Conservation (phyloP, 768 basidiomycete species). For the Exidia glandulosa region DNA sequence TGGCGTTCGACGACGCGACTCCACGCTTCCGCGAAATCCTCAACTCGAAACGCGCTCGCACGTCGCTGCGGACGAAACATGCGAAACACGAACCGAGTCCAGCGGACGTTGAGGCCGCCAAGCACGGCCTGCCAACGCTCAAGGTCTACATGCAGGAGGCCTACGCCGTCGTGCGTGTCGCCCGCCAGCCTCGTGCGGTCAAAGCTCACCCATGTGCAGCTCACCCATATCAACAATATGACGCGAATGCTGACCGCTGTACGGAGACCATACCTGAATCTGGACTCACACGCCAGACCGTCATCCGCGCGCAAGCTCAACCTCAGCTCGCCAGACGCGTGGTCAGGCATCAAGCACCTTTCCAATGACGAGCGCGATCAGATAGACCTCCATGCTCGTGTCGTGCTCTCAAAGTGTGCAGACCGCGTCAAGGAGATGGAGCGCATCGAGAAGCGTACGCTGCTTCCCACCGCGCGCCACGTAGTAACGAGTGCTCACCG, state of each 20-base stretch:
- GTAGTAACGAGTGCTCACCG: conserved; percentile 7
- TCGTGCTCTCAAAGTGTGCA: conserved; percentile 76
- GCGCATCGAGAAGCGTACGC: conserved; percentile 75
- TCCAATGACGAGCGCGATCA: conserved; percentile 90
- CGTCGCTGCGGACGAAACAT: conserved; percentile 13
- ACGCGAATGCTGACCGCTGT: conserved; percentile 63
- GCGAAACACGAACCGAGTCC: background rate
- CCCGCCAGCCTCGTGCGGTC: conserved; percentile 8
- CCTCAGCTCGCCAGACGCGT: conserved; percentile 35
- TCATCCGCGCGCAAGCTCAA: conserved; percentile 46
- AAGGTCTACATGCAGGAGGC: conserved; percentile 69
- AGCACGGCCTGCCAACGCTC: conserved; percentile 19
- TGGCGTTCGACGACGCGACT: conserved; percentile 54
- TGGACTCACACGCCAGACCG: conserved; percentile 49
- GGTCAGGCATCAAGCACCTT: conserved; percentile 58
- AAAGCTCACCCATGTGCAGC: conserved; percentile 26
- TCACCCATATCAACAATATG: conserved; percentile 62
- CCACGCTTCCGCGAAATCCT: conserved; percentile 46
- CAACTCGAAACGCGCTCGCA: conserved; percentile 31
- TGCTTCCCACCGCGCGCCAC: conserved; percentile 8
- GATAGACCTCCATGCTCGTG: conserved; percentile 84
- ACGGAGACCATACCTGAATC: conserved; percentile 78
- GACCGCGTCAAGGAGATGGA: conserved; percentile 86
- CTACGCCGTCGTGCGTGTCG: conserved; percentile 49
- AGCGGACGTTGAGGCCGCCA: background rate